phyloP scores from a whole-genome alignment of 306 rosid species.

The Myrica gale region DNA sequence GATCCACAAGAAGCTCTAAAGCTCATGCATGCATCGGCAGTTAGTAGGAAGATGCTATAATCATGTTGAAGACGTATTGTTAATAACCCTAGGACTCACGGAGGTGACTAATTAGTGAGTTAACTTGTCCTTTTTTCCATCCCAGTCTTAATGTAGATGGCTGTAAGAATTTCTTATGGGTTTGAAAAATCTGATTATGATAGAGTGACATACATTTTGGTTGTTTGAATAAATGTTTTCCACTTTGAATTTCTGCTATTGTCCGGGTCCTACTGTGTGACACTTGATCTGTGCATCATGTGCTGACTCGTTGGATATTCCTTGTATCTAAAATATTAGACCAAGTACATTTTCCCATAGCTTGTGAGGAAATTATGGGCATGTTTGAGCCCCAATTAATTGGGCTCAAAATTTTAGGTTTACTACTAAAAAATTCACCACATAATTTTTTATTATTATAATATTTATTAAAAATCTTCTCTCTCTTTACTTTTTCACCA shows the following conservation, averaged over 20 bases:
- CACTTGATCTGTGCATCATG: background rate
- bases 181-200: background rate
- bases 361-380: constrained; percentile 1
- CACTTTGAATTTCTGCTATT: background rate
- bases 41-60: background rate
- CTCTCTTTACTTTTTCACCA: no score
- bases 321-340: constrained; percentile 5
- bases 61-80: background rate
- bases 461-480: no score
- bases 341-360: background rate
- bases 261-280: background rate
- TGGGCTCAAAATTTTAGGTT: no score
- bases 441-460: no score
- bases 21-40: background rate
- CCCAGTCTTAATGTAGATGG: background rate
- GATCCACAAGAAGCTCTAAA: background rate
- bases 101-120: background rate
- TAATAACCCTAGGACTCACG: no score
- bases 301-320: background rate
- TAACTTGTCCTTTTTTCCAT: background rate
- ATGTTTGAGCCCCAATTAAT: no score
- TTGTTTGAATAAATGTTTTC: background rate
- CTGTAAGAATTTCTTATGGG: background rate
- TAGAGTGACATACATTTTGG: background rate
- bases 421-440: no score